phyloP scores from a whole-genome alignment of 2,329 filamentous ascomycete species.

The Curvularia eragrostidis region DNA sequence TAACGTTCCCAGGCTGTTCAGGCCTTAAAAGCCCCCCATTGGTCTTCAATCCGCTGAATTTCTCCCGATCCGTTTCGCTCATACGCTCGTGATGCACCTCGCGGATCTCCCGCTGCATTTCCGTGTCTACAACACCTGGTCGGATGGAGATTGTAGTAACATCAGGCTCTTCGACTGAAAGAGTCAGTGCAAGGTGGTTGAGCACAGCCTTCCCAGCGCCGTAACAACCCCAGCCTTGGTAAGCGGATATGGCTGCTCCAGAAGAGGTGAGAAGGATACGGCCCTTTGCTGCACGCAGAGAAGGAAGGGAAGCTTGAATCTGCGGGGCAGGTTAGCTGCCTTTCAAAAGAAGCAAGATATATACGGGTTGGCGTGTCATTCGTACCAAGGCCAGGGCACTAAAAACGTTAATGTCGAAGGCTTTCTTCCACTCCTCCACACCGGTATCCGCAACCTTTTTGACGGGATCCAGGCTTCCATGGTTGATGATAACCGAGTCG shows the following conservation, averaged over 20 bases:
- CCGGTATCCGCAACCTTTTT: constrained; percentile 71
- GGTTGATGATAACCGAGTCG: constrained; percentile 87
- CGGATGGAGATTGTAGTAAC: constrained; percentile 75
- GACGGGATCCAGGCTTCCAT: constrained; percentile 80
- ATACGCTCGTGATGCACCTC: constrained; percentile 70
- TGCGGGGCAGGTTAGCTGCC: constrained; percentile 41
- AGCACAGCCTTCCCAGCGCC: constrained; percentile 83
- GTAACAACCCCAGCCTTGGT: constrained; percentile 79
- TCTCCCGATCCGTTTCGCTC: constrained; percentile 63
- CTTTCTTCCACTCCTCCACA: constrained; percentile 74
- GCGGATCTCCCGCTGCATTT: constrained; percentile 86
- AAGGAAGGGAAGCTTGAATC: constrained; percentile 73
- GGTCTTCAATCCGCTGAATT: constrained; percentile 74
- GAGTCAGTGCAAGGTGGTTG: constrained; percentile 77
- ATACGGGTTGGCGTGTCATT: constrained; percentile 34
- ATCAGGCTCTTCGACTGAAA: constrained; percentile 77
- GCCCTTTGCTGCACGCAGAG: constrained; percentile 72
- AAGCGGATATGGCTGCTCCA: constrained; percentile 72
- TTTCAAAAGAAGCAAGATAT: not conserved
- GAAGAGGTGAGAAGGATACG: constrained; percentile 80
- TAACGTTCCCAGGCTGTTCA: constrained; percentile 84
- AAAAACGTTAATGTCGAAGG: constrained; percentile 87
- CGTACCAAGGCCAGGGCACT: constrained; percentile 78
- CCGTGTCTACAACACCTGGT: constrained; percentile 85
- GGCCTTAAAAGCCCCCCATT: constrained; percentile 77